phyloP scores from a whole-genome alignment of 2,329 filamentous ascomycete genomes.

The Fusarium sambucinum region DNA sequence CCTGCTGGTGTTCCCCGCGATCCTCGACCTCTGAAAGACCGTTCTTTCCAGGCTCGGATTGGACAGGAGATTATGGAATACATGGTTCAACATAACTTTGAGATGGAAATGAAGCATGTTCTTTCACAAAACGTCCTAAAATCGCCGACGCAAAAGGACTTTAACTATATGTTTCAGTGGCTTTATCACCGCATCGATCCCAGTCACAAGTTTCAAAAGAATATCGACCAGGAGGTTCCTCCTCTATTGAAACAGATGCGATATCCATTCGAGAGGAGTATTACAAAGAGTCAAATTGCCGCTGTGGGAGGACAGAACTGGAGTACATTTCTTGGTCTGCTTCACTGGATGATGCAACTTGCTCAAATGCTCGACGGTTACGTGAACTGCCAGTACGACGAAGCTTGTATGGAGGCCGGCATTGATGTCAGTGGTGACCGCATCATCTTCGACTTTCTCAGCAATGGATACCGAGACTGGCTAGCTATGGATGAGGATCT shows the following conservation, averaged over 20 bases:
- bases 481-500: constrained; percentile 91
- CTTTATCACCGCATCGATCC: constrained; percentile 96
- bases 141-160: constrained; percentile 97
- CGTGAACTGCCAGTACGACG: constrained; percentile 81
- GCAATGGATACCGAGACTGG: constrained; percentile 92
- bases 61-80: constrained; percentile 93
- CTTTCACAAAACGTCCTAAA: constrained; percentile 92
- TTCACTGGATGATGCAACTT: constrained; percentile 99
- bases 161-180: constrained; percentile 98
- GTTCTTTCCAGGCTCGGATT: constrained; percentile 82
- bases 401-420: constrained; percentile 88
- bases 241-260: constrained; percentile 91
- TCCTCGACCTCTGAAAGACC: constrained; percentile 86
- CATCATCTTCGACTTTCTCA: constrained; percentile 94
- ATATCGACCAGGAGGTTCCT: constrained; percentile 94
- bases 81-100: constrained; percentile 92
- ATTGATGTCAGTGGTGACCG: constrained; percentile 89
- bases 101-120: constrained; percentile 96
- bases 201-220: constrained; percentile 91
- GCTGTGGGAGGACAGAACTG: constrained; percentile 98
- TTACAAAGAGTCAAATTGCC: constrained; percentile 94
- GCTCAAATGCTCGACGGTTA: constrained; percentile 94
- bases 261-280: constrained; percentile 94
- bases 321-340: constrained; percentile 90
- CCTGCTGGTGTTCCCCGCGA: constrained; percentile 87